Evolutionary conservation across 2,329 filamentous ascomycete species (phyloP).

Genomic region (Arthroderma sp.): DNA sequence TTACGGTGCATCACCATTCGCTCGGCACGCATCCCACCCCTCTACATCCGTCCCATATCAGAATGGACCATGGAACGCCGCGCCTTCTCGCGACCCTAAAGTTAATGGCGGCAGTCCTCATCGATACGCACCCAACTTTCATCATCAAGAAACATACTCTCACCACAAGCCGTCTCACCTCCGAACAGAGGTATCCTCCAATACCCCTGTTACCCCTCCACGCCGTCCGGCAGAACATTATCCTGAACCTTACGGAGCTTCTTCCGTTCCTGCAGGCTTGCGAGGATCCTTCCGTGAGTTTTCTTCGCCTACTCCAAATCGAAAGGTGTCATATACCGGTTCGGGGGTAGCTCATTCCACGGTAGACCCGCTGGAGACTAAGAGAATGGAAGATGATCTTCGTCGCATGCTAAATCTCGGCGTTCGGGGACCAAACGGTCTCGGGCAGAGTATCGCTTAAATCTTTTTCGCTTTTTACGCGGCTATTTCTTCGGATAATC

Average conservation of each 20-base stretch:
- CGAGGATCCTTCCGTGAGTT: constrained; percentile 2
- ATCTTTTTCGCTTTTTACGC: too few relatives aligned
- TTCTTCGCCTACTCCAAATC: constrained; percentile 7
- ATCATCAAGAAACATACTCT: too few relatives aligned
- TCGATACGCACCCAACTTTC: constrained; percentile 11
- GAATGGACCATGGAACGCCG: constrained; percentile 8
- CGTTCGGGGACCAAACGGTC: constrained; percentile 18
- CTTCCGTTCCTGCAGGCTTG: constrained; percentile 14
- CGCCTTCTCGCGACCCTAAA: constrained; percentile 15
- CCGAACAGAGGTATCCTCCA: constrained; percentile 19
- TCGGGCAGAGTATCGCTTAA: constrained; percentile 24
- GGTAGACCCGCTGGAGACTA: constrained; percentile 23
- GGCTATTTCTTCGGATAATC: too few relatives aligned
- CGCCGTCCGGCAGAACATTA: constrained; percentile 9
- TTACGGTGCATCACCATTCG: not conserved
- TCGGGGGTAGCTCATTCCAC: constrained; percentile 15
- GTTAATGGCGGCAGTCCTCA: constrained; percentile 13
- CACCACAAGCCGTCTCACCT: constrained; percentile 16
- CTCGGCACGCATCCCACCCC: not conserved
- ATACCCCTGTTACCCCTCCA: constrained; percentile 10
- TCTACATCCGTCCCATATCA: not conserved
- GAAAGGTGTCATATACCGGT: constrained; percentile 6
- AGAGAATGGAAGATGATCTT: constrained; percentile 36
- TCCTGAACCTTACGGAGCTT: constrained; percentile 13
- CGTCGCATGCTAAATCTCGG: constrained; percentile 35